Conservation (phyloP, 106 monocot species). For the Allium sativum region DNA sequence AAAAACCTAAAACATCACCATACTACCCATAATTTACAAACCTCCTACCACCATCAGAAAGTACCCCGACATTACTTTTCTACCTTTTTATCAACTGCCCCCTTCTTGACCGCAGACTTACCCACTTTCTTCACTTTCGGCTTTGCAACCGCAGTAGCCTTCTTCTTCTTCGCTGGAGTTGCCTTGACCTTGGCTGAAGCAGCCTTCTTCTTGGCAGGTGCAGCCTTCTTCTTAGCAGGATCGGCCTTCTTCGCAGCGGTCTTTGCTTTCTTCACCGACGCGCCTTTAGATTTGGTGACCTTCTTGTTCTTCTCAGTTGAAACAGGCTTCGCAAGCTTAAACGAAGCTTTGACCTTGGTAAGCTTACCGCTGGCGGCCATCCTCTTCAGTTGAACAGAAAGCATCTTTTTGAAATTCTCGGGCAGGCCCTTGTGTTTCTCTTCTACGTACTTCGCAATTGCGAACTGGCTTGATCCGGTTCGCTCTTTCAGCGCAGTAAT, state of each 20-base stretch:
- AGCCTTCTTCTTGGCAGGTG: no score
- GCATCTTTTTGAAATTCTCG: slow-evolving; percentile 44
- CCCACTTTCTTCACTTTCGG: background rate
- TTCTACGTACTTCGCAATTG: slow-evolving; percentile 79
- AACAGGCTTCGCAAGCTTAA: slow-evolving; percentile 41
- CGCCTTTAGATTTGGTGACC: no score
- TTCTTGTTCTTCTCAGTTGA: slow-evolving; percentile 9
- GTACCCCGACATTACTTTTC: background rate
- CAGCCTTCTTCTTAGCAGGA: no score
- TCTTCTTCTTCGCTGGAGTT: no score
- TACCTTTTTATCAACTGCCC: background rate
- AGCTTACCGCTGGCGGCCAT: slow-evolving; percentile 56
- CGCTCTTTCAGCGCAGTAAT: slow-evolving; percentile 39
- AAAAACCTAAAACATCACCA: no score
- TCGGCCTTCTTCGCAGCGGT: no score
- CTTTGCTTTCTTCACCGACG: no score
- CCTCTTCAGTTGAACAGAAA: slow-evolving; percentile 47
- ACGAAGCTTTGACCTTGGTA: slow-evolving; percentile 62
- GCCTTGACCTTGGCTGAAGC: no score
- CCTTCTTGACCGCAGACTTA: background rate
- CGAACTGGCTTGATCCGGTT: slow-evolving; percentile 60
- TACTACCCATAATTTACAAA: no score
- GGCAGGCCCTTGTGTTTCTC: slow-evolving; percentile 62
- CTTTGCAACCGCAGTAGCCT: slow-evolving; percentile 1
- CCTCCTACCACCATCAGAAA: no score